phyloP scores from a whole-genome alignment of 192 early-diverging fungal genomes.

The Entrophospora sp. region DNA sequence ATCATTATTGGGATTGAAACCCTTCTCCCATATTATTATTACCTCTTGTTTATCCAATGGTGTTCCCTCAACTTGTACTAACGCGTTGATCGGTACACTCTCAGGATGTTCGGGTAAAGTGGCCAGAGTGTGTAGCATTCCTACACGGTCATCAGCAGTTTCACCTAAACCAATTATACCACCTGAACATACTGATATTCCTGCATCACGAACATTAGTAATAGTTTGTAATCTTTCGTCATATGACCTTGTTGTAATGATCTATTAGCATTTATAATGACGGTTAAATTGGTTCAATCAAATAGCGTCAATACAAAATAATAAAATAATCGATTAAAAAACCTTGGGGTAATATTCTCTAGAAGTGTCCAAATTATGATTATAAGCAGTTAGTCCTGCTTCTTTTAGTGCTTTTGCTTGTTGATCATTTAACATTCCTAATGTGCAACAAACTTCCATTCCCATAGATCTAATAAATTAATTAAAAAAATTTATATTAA shows the following conservation, averaged over 20 bases:
- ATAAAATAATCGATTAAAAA: background rate
- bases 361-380: slow-evolving; percentile 80
- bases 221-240: slow-evolving; percentile 74
- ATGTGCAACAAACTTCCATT: slow-evolving; percentile 83
- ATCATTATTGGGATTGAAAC: too few relatives aligned
- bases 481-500: background rate
- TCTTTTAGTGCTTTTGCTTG: slow-evolving; percentile 71
- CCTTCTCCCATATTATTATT: too few relatives aligned
- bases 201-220: slow-evolving; percentile 59
- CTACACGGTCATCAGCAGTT: slow-evolving; percentile 57
- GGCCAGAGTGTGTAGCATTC: slow-evolving; percentile 65
- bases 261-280: too few relatives aligned
- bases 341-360: slow-evolving; percentile 69
- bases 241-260: slow-evolving; percentile 74
- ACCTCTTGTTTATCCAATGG: slow-evolving; percentile 65
- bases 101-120: slow-evolving; percentile 67
- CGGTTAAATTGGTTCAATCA: too few relatives aligned
- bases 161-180: slow-evolving; percentile 83
- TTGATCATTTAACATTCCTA: slow-evolving; percentile 69
- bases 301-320: too few relatives aligned
- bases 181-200: slow-evolving; percentile 75
- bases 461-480: slow-evolving; percentile 62
- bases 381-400: slow-evolving; percentile 78
- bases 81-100: slow-evolving; percentile 71
- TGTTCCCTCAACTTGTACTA: slow-evolving; percentile 74